Evolutionary conservation across 2,329 filamentous ascomycete species (phyloP), one percentile per base, ranked within the genome.

Genomic region (Penicillium polonicum): DNA sequence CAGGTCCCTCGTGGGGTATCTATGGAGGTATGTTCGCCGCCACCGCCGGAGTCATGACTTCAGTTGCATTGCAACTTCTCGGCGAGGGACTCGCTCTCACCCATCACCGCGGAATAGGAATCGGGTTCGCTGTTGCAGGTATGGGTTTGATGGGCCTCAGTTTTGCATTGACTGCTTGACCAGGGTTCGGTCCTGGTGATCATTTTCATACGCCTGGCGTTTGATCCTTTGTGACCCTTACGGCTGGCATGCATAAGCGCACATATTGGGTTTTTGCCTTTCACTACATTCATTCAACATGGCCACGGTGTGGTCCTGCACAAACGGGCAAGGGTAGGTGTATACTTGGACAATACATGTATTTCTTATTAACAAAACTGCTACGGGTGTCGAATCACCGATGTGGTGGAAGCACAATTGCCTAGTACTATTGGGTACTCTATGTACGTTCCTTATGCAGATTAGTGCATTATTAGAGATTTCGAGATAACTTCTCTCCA

Each of bases 31-130:
- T 97, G 77, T 99, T 99, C 78, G 92, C 91, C 7, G 80, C 87
- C 10, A 97, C 93, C 0, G 87, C 92, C 0, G 94, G 94, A 1
- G 95, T 99, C 67, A 97, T 99, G 94, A 88, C 91, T 29, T 94
- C 89, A 67, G 94, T 99, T 31, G 92, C 89, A 3, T 76, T 99
- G 70, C 90, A 95, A 76, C 79, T 99, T 7, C 93, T 97, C 69
- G 88, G 89, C 4, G 92, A 99, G 79, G 89, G 88, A 64, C 74
- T 96, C 70, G 89, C 88, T 57, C 76, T 97, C 70, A 92, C 91
- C 64, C 75, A 78, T 59, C 68, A 72, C 39, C 71, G 72, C 17
- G 66, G 67, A 10, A 60, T 76, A 57, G 72, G 73, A 25, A 73
- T 77, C 38, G 70, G 70, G 15, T 75, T 73, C 55, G 75, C 74